phyloP scores from a whole-genome alignment of 352 stramenopile genomes.

The Pythium periplocum region DNA sequence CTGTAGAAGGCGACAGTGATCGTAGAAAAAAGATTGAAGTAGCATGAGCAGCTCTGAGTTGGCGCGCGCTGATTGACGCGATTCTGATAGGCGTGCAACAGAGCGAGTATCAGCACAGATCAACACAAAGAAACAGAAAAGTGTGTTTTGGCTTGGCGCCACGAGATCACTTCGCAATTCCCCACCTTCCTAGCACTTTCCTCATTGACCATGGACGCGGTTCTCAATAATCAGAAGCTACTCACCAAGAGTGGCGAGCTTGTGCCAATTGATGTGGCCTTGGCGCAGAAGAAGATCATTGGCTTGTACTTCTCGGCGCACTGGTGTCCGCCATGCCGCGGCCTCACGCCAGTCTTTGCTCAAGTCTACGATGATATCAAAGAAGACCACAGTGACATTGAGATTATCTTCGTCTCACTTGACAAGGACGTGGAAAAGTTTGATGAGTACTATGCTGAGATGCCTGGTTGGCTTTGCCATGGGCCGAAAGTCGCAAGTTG shows the following conservation, averaged over 20 bases:
- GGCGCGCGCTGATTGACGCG: too few relatives aligned
- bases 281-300: constrained; percentile 74
- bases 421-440: constrained; percentile 90
- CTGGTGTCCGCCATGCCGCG: constrained; percentile 88
- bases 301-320: constrained; percentile 82
- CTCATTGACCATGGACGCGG: constrained; percentile 39
- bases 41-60: too few relatives aligned
- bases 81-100: too few relatives aligned
- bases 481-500: constrained; percentile 60
- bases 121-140: too few relatives aligned
- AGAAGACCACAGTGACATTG: constrained; percentile 69
- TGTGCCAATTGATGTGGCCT: constrained; percentile 50
- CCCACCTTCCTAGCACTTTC: neutral
- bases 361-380: constrained; percentile 77
- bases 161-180: too few relatives aligned
- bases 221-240: constrained; percentile 55
- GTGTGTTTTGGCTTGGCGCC: too few relatives aligned
- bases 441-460: constrained; percentile 88
- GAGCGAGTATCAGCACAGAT: too few relatives aligned
- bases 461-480: constrained; percentile 94
- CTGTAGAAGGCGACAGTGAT: too few relatives aligned
- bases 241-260: constrained; percentile 55
- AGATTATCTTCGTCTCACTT: constrained; percentile 94
- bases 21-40: too few relatives aligned
- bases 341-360: constrained; percentile 92